Percentiles rank a stretch among this genome's conserved stretches.
These are phyloP conservation scores for Paspalum vaginatum DNA, from an alignment of 176 grass and related monocot genomes.

Conservation along the genomic window DNA sequence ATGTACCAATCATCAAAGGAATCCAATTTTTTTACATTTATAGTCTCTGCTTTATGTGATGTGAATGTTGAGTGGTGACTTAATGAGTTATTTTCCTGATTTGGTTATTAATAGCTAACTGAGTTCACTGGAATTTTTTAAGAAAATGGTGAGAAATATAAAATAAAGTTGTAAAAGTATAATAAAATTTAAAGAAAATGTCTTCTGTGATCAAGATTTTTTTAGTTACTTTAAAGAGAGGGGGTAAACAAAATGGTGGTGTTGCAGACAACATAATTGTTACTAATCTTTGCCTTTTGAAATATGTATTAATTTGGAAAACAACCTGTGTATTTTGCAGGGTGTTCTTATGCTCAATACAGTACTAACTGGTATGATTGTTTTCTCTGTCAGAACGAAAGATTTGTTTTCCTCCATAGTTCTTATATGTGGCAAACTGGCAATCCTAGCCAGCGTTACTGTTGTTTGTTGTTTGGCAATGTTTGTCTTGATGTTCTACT, in stretches of 20 bases:
- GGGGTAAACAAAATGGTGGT: neutral
- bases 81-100: neutral
- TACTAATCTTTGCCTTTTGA: neutral
- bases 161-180: neutral
- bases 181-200: neutral
- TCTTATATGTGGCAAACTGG: neutral
- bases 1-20: neutral
- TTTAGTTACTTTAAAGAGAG: neutral
- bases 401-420: neutral
- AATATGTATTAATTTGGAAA: conserved; percentile 34
- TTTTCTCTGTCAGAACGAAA: conserved; percentile 19
- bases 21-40: conserved; percentile 11
- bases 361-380: conserved; percentile 82
- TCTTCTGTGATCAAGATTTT: neutral
- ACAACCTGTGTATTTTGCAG: conserved; percentile 51
- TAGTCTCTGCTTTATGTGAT: neutral
- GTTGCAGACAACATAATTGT: neutral
- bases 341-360: conserved; percentile 97
- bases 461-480: neutral
- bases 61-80: neutral
- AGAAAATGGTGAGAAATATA: neutral
- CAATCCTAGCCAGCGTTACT: neutral
- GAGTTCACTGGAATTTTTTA: neutral
- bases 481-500: neutral
- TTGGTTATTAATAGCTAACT: neutral